Evolutionary conservation across 2,329 filamentous ascomycete species (phyloP).

Genomic region (Monilinia vaccinii-corymbosi): DNA sequence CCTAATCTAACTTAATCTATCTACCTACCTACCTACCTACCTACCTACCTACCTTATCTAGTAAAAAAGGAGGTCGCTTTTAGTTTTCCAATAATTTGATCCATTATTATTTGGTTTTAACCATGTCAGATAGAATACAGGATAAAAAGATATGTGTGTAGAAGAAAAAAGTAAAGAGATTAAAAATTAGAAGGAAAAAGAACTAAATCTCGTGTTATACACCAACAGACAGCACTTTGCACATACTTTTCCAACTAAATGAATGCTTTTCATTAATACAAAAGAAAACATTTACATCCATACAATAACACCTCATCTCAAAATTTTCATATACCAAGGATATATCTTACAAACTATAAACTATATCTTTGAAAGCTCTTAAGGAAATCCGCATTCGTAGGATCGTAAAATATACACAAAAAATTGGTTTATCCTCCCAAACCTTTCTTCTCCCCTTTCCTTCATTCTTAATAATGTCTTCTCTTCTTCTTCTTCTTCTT

Average conservation of each 20-base stretch:
- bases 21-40: too few relatives aligned
- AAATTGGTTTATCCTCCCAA: neutral
- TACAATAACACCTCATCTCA: neutral
- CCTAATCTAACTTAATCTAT: too few relatives aligned
- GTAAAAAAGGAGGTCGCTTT: too few relatives aligned
- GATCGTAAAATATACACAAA: slow-evolving; percentile 13
- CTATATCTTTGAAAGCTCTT: neutral
- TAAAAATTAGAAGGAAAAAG: neutral
- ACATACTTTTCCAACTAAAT: too few relatives aligned
- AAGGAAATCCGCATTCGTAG: slow-evolving; percentile 7
- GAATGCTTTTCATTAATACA: too few relatives aligned
- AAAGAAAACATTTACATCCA: too few relatives aligned
- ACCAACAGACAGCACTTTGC: neutral
- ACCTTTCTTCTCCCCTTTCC: neutral
- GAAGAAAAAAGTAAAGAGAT: too few relatives aligned
- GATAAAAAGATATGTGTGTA: too few relatives aligned
- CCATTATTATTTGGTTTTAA: too few relatives aligned
- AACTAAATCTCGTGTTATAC: neutral
- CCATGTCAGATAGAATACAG: too few relatives aligned
- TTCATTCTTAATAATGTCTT: neutral
- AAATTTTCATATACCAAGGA: neutral
- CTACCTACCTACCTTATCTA: too few relatives aligned
- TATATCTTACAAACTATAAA: neutral
- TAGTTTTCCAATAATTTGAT: too few relatives aligned
- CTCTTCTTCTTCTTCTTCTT: neutral